A percentile compares a stretch with the other conserved stretches of the same genome.
Conservation (phyloP, 345 rosid genomes). For the Eucalyptus brandiana region DNA sequence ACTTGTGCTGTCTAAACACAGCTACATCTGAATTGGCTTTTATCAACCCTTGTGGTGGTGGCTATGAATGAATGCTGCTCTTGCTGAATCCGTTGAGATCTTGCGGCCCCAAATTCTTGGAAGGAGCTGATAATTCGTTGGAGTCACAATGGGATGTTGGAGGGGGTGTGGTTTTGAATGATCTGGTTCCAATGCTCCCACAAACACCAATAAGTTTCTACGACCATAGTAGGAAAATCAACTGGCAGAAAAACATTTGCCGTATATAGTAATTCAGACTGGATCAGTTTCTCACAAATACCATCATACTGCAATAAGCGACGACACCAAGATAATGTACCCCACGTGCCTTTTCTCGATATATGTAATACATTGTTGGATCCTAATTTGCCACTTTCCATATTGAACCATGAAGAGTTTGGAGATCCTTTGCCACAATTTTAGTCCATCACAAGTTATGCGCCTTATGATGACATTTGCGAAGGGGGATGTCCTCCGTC, state of each 20-base stretch:
- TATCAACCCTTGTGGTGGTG: not conserved
- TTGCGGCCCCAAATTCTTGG: not conserved
- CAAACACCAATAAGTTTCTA: not conserved
- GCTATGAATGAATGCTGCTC: not conserved
- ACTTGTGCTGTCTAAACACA: not conserved
- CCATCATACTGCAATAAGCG: too few species aligned
- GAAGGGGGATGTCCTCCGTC: slow-evolving; percentile 52
- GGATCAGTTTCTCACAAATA: too few species aligned
- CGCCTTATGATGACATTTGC: slow-evolving; percentile 67
- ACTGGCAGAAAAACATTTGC: too few species aligned
- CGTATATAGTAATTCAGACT: too few species aligned
- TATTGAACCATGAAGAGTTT: slow-evolving; percentile 81
- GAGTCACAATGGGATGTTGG: not conserved
- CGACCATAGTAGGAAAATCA: too few species aligned
- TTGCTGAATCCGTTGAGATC: not conserved
- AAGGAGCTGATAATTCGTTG: not conserved
- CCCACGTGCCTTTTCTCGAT: slow-evolving; percentile 79
- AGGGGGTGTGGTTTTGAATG: not conserved
- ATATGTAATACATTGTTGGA: slow-evolving; percentile 40
- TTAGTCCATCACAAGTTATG: slow-evolving; percentile 42
- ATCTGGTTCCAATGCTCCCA: not conserved
- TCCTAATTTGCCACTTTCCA: slow-evolving; percentile 69
- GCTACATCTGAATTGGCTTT: not conserved
- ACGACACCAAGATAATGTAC: not conserved
- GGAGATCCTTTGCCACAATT: slow-evolving; percentile 69